Base-by-base conservation (phyloP, 2,329 filamentous ascomycete genomes). In the Scolecobasidium constrictum region DNA sequence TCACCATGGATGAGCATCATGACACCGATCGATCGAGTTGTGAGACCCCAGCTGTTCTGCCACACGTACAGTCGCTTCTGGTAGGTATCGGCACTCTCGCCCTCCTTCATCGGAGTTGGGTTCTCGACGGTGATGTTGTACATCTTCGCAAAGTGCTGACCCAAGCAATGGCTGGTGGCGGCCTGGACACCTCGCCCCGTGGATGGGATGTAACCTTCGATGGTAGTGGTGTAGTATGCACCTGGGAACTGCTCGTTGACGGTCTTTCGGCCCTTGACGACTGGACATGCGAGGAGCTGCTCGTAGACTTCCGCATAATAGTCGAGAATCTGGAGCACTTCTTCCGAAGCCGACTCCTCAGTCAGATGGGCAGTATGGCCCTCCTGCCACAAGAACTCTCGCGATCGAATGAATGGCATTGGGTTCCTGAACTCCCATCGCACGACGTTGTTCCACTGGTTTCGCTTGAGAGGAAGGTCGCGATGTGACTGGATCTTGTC, bases 41-140 rank as follows among this genome's bases (percentile, higher is more conserved):
- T 96, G 47, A 98, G 77, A 65, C 92, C 92, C 92, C 92, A 98
- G 12, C 87, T 95, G 71, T 98, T 98, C 64, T 98, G 92, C 88
- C 90, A 96, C 88, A 58, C 90, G 70, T 44, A 95, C 69, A 56
- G 86, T 52, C 81, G 74, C 66, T 85, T 83, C n/a, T n/a, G n/a
- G n/a, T n/a, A n/a, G n/a, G n/a, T n/a, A n/a, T n/a, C n/a, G 44
- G 59, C 53, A n/a, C 57, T 52, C 62, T 92, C 78, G 38, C 75
- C 79, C 20, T 60, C 62, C 37, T 73, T 69, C 56, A 80, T 79
- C 40, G 73, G 75, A 47, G 72, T 71, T 18, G 92, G 92, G 58
- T 98, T 88, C 63, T 98, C 90, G 21, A 98, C 86, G 1, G 83
- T 94, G 61, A 98, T 96, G 63, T 92, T 83, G 61, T 96, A 98